These are phyloP conservation scores for Fusarium sp. DNA, from an alignment of 2,329 filamentous ascomycete genomes.

Conservation along the genomic window DNA sequence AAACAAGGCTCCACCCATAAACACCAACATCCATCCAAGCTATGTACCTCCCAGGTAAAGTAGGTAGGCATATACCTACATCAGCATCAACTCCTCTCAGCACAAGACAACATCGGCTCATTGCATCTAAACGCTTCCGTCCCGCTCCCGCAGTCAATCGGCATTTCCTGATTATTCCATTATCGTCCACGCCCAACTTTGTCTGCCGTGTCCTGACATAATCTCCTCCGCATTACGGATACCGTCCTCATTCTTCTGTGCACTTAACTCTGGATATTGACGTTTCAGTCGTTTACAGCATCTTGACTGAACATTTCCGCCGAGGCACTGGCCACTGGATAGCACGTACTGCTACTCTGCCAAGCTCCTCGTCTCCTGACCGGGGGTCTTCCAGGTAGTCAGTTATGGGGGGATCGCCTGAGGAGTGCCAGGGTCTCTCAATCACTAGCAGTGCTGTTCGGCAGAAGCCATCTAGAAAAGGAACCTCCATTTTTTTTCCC, in stretches of 20 bases:
- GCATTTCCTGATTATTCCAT: constrained; percentile 6
- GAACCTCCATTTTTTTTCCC: constrained; percentile 19
- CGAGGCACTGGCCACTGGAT: constrained; percentile 14
- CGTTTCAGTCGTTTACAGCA: constrained; percentile 14
- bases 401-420: constrained; percentile 42
- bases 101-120: constrained; percentile 26
- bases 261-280: not conserved
- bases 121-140: constrained; percentile 36
- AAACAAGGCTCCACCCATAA: not conserved
- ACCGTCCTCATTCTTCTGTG: constrained; percentile 4
- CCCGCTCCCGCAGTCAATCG: constrained; percentile 10
- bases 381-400: constrained; percentile 26
- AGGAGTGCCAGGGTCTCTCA: constrained; percentile 27
- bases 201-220: constrained; percentile 13
- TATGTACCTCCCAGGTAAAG: no score
- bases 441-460: constrained; percentile 29
- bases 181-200: constrained; percentile 14
- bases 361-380: constrained; percentile 45
- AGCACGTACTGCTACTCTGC: not conserved
- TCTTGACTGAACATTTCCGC: constrained; percentile 22
- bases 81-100: constrained; percentile 3
- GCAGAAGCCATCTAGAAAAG: constrained; percentile 48
- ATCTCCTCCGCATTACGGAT: constrained; percentile 17
- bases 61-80: not conserved
- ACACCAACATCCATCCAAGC: not conserved